A percentile compares a stretch with the other conserved stretches of the same genome.
Conservation (phyloP, 306 rosid species). For the Quercus glauca region DNA sequence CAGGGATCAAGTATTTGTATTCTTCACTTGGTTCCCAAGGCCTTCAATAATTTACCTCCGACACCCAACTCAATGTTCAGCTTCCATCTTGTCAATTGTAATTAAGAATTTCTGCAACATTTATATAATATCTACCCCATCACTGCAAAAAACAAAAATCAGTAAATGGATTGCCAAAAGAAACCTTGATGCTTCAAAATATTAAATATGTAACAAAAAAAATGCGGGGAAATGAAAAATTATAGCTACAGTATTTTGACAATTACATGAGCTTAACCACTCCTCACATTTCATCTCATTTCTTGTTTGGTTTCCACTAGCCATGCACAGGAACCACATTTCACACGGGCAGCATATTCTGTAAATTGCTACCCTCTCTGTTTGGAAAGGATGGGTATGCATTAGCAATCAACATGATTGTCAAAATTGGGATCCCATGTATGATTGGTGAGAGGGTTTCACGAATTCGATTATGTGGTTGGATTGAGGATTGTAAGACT, state of each 20-base stretch:
- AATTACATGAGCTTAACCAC: background rate
- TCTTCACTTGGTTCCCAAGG: background rate
- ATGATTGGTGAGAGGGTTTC: too few relatives aligned
- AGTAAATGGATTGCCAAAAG: background rate
- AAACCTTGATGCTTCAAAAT: background rate
- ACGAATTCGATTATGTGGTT: too few relatives aligned
- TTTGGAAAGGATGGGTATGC: background rate
- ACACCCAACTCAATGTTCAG: background rate
- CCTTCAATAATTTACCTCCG: background rate
- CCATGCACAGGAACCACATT: background rate
- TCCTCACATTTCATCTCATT: background rate
- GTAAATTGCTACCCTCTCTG: background rate
- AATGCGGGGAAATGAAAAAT: background rate
- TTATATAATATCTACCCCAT: background rate
- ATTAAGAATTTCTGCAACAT: background rate
- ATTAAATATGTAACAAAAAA: background rate
- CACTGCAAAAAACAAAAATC: slow-evolving; percentile 2
- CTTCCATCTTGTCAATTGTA: background rate
- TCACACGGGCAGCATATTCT: background rate
- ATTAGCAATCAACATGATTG: too few relatives aligned
- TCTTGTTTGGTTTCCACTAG: background rate
- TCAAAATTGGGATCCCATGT: too few relatives aligned
- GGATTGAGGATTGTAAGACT: too few relatives aligned
- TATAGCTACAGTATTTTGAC: background rate
- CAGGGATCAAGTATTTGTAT: background rate